Conservation (phyloP, 495 filamentous ascomycete species). For the Neurospora tetrasperma region DNA sequence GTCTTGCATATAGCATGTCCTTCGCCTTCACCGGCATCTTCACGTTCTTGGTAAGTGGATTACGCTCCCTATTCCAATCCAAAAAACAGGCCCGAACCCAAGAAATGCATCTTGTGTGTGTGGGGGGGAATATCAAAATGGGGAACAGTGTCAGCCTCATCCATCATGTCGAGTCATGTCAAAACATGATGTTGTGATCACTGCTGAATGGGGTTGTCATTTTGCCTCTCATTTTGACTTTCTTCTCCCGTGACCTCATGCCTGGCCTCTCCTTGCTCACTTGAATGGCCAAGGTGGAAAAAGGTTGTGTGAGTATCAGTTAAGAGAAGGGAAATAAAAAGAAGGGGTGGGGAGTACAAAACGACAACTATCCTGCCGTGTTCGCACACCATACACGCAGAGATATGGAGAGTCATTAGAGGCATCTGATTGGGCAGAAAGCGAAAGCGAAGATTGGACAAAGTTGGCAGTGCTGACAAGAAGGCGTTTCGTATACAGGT, state of each 20-base stretch:
- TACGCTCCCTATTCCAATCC: background rate
- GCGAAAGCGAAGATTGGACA: conserved; percentile 2
- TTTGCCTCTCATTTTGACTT: background rate
- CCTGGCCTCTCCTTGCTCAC: background rate
- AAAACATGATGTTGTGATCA: background rate
- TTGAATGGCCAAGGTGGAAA: background rate
- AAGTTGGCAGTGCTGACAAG: conserved; percentile 15
- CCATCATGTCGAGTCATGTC: background rate
- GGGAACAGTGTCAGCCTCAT: background rate
- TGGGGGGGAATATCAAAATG: background rate
- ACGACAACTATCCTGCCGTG: background rate
- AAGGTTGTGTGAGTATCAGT: background rate
- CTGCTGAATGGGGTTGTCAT: background rate
- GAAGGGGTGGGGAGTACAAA: background rate
- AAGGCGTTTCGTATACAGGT: conserved; percentile 36
- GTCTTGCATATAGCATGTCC: conserved; percentile 45
- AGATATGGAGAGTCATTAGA: background rate
- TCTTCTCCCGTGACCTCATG: background rate
- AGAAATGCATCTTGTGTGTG: background rate
- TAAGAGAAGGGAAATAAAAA: background rate
- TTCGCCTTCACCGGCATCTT: conserved; percentile 80
- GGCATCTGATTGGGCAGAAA: conserved; percentile 13
- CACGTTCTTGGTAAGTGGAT: conserved; percentile 60
- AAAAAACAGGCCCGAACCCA: background rate
- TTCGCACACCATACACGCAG: background rate